Conservation (phyloP, 2,329 filamentous ascomycete genomes). For the Fusarium penzigii region DNA sequence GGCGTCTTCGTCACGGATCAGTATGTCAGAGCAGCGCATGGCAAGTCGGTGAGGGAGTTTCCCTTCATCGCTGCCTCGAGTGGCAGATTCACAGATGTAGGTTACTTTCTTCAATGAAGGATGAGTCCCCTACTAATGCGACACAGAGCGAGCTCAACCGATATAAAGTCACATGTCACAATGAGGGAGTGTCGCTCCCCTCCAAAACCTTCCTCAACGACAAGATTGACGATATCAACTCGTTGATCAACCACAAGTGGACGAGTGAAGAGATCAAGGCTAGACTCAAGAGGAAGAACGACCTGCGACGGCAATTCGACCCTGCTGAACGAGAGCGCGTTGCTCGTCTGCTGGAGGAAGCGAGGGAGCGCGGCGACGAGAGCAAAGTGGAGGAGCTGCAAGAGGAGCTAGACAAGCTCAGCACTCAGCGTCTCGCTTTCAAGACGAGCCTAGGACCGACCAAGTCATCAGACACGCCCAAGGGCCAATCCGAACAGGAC, state of each 20-base stretch:
- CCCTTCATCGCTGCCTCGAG: slow-evolving; percentile 92
- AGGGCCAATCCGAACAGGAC: slow-evolving; percentile 69
- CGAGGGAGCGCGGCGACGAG: slow-evolving; percentile 63
- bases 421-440: slow-evolving; percentile 72
- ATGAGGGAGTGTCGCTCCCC: slow-evolving; percentile 72
- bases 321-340: slow-evolving; percentile 69
- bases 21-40: slow-evolving; percentile 80
- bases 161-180: slow-evolving; percentile 73
- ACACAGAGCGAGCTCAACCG: slow-evolving; percentile 74
- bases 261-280: slow-evolving; percentile 80
- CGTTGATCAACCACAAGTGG: slow-evolving; percentile 76
- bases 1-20: slow-evolving; percentile 81
- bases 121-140: slow-evolving; percentile 24
- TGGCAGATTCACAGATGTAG: slow-evolving; percentile 77
- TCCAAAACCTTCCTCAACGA: slow-evolving; percentile 67
- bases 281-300: slow-evolving; percentile 72
- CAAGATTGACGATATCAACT: slow-evolving; percentile 81
- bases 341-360: slow-evolving; percentile 65
- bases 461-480: slow-evolving; percentile 52
- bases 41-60: slow-evolving; percentile 80
- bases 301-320: slow-evolving; percentile 65
- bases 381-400: slow-evolving; percentile 56
- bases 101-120: slow-evolving; percentile 17
- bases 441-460: slow-evolving; percentile 60
- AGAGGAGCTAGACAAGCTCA: slow-evolving; percentile 62